A percentile compares a stretch with the other conserved stretches of the same genome.
Evolutionary conservation across 78 protist species (phyloP).

Genomic region (Dictyostelium purpureum): DNA sequence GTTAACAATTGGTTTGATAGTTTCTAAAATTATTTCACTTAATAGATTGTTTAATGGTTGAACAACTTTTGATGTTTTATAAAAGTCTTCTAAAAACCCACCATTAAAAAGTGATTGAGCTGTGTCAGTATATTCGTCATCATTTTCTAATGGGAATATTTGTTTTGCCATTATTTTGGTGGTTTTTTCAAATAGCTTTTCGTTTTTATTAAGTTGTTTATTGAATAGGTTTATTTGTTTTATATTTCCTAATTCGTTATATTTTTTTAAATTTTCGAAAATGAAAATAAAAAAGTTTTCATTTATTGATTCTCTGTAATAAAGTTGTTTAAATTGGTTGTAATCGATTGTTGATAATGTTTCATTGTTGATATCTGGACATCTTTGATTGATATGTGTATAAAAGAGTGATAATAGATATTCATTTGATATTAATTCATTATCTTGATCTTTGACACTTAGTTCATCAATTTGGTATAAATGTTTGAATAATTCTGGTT

Average conservation of each 20-base stretch:
- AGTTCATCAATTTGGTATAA: not conserved
- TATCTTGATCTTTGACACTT: not conserved
- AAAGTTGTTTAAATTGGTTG: not conserved
- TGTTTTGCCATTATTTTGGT: not conserved
- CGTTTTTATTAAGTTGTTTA: not conserved
- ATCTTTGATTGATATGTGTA: not conserved
- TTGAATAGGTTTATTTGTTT: not conserved
- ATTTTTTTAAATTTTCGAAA: not conserved
- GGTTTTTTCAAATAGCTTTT: not conserved
- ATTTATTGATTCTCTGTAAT: not conserved
- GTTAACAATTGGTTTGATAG: not conserved
- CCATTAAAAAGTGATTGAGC: not conserved
- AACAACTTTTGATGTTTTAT: not conserved
- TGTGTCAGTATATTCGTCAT: not conserved
- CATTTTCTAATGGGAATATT: not conserved
- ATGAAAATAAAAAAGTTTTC: not conserved
- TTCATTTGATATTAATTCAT: too few species aligned
- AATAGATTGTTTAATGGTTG: not conserved
- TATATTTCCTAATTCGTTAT: not conserved
- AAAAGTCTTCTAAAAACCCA: not conserved
- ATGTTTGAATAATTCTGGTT: not conserved
- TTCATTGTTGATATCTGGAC: not conserved
- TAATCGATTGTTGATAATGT: not conserved
- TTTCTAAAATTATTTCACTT: not conserved
- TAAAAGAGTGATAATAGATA: not conserved